Conservation (phyloP, 2,329 filamentous ascomycete genomes). For the Cladobotryum mycophilum region DNA sequence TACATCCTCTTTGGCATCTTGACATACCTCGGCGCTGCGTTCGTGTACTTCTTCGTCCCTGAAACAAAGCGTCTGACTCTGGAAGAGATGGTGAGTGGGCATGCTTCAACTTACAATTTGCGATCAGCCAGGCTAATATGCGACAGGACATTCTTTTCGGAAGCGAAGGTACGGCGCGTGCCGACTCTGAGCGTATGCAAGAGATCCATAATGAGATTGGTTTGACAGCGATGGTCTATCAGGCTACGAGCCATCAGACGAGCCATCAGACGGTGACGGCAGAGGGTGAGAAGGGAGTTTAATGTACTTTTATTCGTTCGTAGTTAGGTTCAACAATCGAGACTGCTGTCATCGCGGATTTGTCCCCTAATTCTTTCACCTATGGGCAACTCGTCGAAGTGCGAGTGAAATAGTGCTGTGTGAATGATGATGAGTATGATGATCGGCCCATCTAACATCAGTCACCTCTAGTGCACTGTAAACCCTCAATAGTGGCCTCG, state of each 20-base stretch:
- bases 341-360: too few relatives aligned
- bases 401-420: too few relatives aligned
- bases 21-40: constrained; percentile 54
- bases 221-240: constrained; percentile 26
- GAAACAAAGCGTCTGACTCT: constrained; percentile 59
- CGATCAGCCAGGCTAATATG: constrained; percentile 1
- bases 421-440: too few relatives aligned
- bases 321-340: too few relatives aligned
- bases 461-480: too few relatives aligned
- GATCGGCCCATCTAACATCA: too few relatives aligned
- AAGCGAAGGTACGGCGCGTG: constrained; percentile 57
- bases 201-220: constrained; percentile 67
- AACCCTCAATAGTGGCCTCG: too few relatives aligned
- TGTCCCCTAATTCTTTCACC: too few relatives aligned
- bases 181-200: constrained; percentile 64
- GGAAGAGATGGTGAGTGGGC: constrained; percentile 49
- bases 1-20: constrained; percentile 65
- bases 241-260: neutral
- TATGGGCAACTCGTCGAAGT: too few relatives aligned
- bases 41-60: constrained; percentile 58
- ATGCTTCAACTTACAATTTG: neutral
- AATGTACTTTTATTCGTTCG: neutral
- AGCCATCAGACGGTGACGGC: constrained; percentile 5
- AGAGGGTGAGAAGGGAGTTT: constrained; percentile 8
- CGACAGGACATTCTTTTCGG: constrained; percentile 58